phyloP scores from a whole-genome alignment of 495 filamentous ascomycete species.

The Xylona heveae region DNA sequence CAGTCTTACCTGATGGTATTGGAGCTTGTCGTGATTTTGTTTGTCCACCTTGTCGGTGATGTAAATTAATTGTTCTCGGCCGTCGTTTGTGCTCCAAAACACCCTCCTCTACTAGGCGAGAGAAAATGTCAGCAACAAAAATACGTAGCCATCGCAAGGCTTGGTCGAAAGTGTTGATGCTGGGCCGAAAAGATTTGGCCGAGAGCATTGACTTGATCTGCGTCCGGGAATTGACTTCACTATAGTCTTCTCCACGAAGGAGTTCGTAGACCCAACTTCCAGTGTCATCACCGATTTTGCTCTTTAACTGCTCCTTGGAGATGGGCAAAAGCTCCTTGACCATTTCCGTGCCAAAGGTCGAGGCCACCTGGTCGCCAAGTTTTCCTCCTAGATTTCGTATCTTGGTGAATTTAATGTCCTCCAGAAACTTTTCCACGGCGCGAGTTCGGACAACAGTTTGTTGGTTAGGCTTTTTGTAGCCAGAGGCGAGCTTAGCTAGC shows the following conservation, averaged over 20 bases:
- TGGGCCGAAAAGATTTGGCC: slow-evolving; percentile 83
- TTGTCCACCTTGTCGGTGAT: slow-evolving; percentile 50
- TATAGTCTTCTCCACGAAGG: slow-evolving; percentile 66
- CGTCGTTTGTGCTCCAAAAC: slow-evolving; percentile 73
- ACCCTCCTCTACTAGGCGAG: slow-evolving; percentile 76
- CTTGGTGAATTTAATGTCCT: slow-evolving; percentile 82
- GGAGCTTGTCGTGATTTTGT: slow-evolving; percentile 49
- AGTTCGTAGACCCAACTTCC: slow-evolving; percentile 75
- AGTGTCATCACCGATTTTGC: slow-evolving; percentile 65
- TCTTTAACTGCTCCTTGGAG: slow-evolving; percentile 56
- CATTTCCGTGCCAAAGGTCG: slow-evolving; percentile 56
- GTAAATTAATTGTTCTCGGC: slow-evolving; percentile 65
- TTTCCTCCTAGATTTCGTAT: slow-evolving; percentile 95
- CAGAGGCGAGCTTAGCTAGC: slow-evolving; percentile 82
- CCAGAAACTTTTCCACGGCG: slow-evolving; percentile 61
- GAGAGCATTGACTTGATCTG: slow-evolving; percentile 98
- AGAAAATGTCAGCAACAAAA: slow-evolving; percentile 82
- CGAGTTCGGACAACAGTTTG: slow-evolving; percentile 80
- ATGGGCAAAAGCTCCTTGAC: slow-evolving; percentile 56
- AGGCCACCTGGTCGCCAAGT: slow-evolving; percentile 64
- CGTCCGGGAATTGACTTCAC: slow-evolving; percentile 77
- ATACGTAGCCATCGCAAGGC: slow-evolving; percentile 75
- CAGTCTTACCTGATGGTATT: slow-evolving; percentile 51
- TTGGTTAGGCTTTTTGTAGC: slow-evolving; percentile 76
- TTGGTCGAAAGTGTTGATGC: slow-evolving; percentile 60